phyloP scores from a whole-genome alignment of 108 stramenopile species.

The Craspedostauros australis region DNA sequence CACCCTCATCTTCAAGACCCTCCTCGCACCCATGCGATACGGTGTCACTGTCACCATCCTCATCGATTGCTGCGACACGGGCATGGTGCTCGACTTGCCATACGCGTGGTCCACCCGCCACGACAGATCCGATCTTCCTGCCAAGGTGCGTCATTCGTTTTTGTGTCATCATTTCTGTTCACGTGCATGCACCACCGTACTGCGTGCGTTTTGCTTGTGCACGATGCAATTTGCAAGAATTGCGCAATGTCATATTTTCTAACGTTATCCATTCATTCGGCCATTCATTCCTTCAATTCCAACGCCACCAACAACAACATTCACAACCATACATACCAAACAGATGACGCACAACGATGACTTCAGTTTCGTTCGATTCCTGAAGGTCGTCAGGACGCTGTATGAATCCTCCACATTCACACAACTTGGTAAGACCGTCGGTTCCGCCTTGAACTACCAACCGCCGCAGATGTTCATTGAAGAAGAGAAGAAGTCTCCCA shows the following conservation, averaged over 20 bases:
- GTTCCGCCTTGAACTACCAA: constrained; percentile 34
- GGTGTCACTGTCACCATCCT: constrained; percentile 76
- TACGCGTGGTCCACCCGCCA: constrained; percentile 68
- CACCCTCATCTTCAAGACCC: constrained; percentile 74
- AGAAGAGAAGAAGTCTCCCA: neutral
- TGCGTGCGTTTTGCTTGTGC: no score
- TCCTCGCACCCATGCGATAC: constrained; percentile 76
- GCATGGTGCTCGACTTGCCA: constrained; percentile 76
- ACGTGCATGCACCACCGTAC: no score
- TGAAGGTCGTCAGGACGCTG: constrained; percentile 81
- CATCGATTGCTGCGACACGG: constrained; percentile 78
- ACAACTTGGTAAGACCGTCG: constrained; percentile 53
- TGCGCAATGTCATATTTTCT: no score
- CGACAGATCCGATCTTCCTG: constrained; percentile 32
- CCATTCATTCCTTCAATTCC: no score
- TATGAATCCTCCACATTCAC: constrained; percentile 83
- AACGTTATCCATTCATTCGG: no score
- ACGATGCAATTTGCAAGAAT: no score
- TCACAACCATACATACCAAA: no score
- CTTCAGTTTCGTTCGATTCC: constrained; percentile 81
- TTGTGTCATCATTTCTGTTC: neutral
- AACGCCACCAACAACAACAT: no score
- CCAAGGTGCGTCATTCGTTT: no score
- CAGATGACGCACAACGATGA: constrained; percentile 69
- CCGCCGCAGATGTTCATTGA: neutral